These are phyloP conservation scores for Pascua guehoae DNA, from an alignment of 1,284 basidiomycete species.

Conservation along the genomic window DNA sequence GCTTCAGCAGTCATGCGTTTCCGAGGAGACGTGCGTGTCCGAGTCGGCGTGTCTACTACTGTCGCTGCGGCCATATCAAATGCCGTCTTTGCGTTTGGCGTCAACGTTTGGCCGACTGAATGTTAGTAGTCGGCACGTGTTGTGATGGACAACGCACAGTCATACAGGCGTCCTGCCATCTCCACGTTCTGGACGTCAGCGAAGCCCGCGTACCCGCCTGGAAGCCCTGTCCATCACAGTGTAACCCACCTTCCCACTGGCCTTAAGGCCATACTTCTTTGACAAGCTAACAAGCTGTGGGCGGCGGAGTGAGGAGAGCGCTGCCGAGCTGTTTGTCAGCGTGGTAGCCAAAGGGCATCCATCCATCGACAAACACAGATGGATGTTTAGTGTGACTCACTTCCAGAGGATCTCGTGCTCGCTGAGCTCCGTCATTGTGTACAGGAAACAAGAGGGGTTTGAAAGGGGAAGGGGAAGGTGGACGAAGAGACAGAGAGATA, in stretches of 20 bases:
- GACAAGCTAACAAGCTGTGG: constrained; percentile 46
- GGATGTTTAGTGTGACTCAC: constrained; percentile 6
- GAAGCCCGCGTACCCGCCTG: not conserved
- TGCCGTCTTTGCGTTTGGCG: constrained; percentile 14
- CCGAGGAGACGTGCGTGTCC: not conserved
- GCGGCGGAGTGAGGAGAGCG: constrained; percentile 42
- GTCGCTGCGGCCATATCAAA: constrained; percentile 6
- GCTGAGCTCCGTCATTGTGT: constrained; percentile 13
- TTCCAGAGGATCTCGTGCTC: constrained; percentile 22
- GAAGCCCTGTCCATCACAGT: not conserved
- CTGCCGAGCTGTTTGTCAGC: constrained; percentile 29
- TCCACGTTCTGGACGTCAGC: constrained; percentile 35
- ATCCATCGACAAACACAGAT: not conserved
- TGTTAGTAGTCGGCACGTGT: constrained; percentile 1
- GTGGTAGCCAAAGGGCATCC: not conserved
- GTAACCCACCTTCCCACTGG: constrained; percentile 43
- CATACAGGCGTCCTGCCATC: constrained; percentile 37
- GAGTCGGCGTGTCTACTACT: not conserved
- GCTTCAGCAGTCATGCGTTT: not conserved
- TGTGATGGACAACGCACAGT: constrained; percentile 27
- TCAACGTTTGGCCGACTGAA: constrained; percentile 12
- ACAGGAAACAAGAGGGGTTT: not conserved
- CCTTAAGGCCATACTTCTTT: constrained; percentile 44
- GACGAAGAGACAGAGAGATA: too few relatives aligned
- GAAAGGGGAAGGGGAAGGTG: too few relatives aligned